Evolutionary conservation across 192 early-diverging fungal species (phyloP), one percentile per base, ranked within the genome.

Genomic region (Entrophospora sp.): DNA sequence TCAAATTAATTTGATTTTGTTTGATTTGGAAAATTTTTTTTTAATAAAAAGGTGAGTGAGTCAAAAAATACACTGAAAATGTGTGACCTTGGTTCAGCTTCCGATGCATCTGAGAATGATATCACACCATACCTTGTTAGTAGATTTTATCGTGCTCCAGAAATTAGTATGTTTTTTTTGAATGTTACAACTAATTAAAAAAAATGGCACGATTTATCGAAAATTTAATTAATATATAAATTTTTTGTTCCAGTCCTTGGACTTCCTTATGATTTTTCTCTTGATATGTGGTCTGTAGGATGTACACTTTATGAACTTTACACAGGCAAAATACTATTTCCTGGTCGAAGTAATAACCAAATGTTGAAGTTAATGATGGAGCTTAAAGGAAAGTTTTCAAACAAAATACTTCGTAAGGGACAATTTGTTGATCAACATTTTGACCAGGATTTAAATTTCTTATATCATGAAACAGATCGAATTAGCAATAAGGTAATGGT

Each of bases 211-310:
- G n/a, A n/a, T n/a, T n/a, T n/a, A n/a, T n/a, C n/a, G n/a, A n/a
- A n/a, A n/a, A n/a, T n/a, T n/a, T n/a, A n/a, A n/a, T n/a, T n/a
- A n/a, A n/a, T 13, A 13, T 4, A 42, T 20, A 48, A 37, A 34
- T 37, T 27, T 13, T 14, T 43, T 63, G 6, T 65, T n/a, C n/a
- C n/a, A 90, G 87, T 97, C 20, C 70, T 99, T 20, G 95, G 95
- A 0, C 62, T 95, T 24, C 80, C 89, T 0, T 96, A 96, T 68
- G 92, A 94, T 73, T 82, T 77, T 49, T 83, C 90, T 2, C 74
- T 97, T 42, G 96, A 99, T 70, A 87, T 97, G 67, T 99, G 95
- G 95, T 96, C 95, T 25, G 83, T 96, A 22, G 96, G 86, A 5
- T 94, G 87, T 64, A 94, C 95, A 27, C 76, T 97, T 18, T 99